Evolutionary conservation across 352 stramenopile genomes (phyloP).

Genomic region (Globisporangium camurandrum): DNA sequence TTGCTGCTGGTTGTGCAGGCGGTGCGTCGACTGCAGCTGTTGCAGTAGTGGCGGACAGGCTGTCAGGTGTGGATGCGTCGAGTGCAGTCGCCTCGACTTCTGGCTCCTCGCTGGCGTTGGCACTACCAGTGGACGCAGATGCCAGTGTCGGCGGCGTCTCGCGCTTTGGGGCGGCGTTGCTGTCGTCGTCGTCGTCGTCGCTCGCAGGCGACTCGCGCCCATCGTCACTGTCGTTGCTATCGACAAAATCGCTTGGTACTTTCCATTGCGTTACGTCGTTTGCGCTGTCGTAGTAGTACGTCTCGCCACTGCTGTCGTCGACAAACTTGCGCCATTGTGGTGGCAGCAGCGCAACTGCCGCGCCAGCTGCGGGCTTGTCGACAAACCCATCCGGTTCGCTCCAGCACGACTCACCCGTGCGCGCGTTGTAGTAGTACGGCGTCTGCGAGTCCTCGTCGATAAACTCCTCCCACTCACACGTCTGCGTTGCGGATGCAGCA

Average conservation of each 20-base stretch:
- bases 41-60: not conserved
- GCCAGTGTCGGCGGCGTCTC: too few species aligned
- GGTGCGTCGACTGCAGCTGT: not conserved
- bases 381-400: slow-evolving; percentile 37
- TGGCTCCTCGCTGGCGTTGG: too few species aligned
- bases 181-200: too few species aligned
- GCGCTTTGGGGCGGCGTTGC: too few species aligned
- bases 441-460: slow-evolving; percentile 53
- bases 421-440: slow-evolving; percentile 71
- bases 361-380: slow-evolving; percentile 5
- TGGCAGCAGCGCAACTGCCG: slow-evolving; percentile 16
- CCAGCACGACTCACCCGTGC: slow-evolving; percentile 70
- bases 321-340: slow-evolving; percentile 53
- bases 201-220: slow-evolving; percentile 14
- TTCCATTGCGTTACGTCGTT: slow-evolving; percentile 74
- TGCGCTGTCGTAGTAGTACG: slow-evolving; percentile 72
- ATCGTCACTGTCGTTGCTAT: not conserved
- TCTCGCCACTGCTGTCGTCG: slow-evolving; percentile 46
- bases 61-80: not conserved
- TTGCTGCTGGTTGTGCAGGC: too few species aligned
- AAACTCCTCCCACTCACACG: slow-evolving; percentile 54
- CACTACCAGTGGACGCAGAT: too few species aligned
- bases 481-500: not conserved
- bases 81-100: too few species aligned
- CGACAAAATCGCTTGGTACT: slow-evolving; percentile 38